These are phyloP conservation scores for Guyanaporus albipodus DNA, from an alignment of 768 basidiomycete genomes.

Conservation along the genomic window DNA sequence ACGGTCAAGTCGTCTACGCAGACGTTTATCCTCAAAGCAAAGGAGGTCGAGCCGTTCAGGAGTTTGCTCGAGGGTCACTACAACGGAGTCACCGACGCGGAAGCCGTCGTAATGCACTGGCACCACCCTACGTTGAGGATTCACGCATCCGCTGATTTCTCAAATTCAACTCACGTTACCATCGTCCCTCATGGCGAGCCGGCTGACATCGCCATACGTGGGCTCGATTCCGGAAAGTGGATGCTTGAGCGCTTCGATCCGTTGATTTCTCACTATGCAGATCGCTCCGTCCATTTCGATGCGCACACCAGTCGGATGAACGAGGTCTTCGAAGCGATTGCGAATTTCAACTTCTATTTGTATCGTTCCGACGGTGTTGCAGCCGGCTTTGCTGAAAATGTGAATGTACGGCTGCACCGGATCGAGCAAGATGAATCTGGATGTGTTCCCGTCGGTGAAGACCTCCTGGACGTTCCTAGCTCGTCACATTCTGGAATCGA, in stretches of 20 bases:
- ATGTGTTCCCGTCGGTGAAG: conserved; percentile 5
- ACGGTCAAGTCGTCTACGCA: background rate
- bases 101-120: conserved; percentile 12
- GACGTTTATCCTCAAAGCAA: conserved; percentile 9
- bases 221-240: conserved; percentile 4
- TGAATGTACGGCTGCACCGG: conserved; percentile 11
- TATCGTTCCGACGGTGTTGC: conserved; percentile 13
- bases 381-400: conserved; percentile 8
- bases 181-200: conserved; percentile 6
- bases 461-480: conserved; percentile 7
- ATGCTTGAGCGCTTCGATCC: conserved; percentile 15
- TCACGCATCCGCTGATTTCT: conserved; percentile 1
- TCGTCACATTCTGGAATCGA: conserved; percentile 1
- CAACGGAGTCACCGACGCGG: conserved; percentile 2
- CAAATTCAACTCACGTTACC: conserved; percentile 2
- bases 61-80: conserved; percentile 10
- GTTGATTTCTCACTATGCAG: conserved; percentile 8
- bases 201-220: conserved; percentile 8
- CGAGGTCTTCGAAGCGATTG: conserved; percentile 10
- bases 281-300: background rate
- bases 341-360: conserved; percentile 20
- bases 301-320: background rate
- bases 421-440: background rate
- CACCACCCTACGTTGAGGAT: conserved; percentile 6
- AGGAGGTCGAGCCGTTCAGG: conserved; percentile 12